phyloP scores from a whole-genome alignment of 306 rosid genomes.

The Rosa multiflora region DNA sequence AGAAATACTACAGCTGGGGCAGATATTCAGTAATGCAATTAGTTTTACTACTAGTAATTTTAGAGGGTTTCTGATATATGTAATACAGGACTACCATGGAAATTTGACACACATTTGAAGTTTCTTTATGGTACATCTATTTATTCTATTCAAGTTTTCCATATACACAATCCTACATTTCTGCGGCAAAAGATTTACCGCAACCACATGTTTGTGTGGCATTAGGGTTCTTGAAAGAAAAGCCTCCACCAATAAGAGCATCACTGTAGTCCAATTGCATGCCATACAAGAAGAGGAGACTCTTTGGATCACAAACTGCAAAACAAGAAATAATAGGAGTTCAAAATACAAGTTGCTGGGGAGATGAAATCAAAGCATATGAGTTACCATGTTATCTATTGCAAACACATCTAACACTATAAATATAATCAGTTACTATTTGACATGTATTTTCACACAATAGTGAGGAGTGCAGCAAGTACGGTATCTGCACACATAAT shows the following conservation, averaged over 20 bases:
- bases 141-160: slow-evolving; percentile 26
- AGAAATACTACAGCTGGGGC: neutral
- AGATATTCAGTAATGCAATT: neutral
- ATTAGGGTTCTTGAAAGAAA: slow-evolving; percentile 93
- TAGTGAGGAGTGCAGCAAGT: neutral
- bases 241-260: slow-evolving; percentile 97
- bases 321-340: slow-evolving; percentile 17
- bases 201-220: slow-evolving; percentile 98
- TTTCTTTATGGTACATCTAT: slow-evolving; percentile 12
- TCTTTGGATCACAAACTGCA: slow-evolving; percentile 95
- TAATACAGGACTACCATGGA: neutral
- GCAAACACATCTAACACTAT: neutral
- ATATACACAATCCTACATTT: slow-evolving; percentile 55
- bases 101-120: neutral
- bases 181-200: slow-evolving; percentile 93
- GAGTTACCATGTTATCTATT: neutral
- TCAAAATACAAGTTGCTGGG: neutral
- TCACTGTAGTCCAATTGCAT: slow-evolving; percentile 97
- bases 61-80: neutral
- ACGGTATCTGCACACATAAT: neutral
- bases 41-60: neutral
- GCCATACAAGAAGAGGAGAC: slow-evolving; percentile 86
- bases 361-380: neutral
- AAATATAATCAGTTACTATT: neutral
- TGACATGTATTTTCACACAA: neutral